phyloP scores from a whole-genome alignment of 2,329 filamentous ascomycete genomes.

The Alternaria tenuissima region DNA sequence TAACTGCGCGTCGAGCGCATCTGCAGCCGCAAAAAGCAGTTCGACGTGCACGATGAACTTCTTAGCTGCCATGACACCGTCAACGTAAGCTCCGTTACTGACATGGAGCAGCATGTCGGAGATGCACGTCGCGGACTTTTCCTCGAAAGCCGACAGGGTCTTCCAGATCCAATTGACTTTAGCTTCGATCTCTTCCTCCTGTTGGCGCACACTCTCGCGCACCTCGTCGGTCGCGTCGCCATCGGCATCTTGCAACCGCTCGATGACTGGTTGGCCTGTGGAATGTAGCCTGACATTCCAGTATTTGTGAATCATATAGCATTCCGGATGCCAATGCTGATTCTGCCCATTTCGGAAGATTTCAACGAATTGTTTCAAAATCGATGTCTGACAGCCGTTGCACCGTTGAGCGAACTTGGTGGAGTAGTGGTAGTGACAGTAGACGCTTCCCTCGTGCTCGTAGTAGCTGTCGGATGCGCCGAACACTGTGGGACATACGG shows the following conservation, averaged over 20 bases:
- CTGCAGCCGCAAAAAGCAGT: slow-evolving; percentile 86
- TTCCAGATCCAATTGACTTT: slow-evolving; percentile 99
- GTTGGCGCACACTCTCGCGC: slow-evolving; percentile 77
- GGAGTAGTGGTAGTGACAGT: slow-evolving; percentile 98
- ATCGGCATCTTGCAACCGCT: slow-evolving; percentile 50
- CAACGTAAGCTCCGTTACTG: slow-evolving; percentile 95
- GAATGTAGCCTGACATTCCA: slow-evolving; percentile 89
- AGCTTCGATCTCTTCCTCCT: slow-evolving; percentile 95
- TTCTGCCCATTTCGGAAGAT: slow-evolving; percentile 98
- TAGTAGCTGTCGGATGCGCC: slow-evolving; percentile 99
- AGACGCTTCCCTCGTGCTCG: slow-evolving; percentile 94
- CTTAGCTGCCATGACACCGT: slow-evolving; percentile 92
- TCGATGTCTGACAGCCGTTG: slow-evolving; percentile 95
- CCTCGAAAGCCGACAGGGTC: slow-evolving; percentile 94
- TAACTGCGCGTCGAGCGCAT: slow-evolving; percentile 81
- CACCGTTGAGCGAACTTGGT: slow-evolving; percentile 96
- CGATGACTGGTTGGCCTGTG: slow-evolving; percentile 51
- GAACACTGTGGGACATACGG: slow-evolving; percentile 95
- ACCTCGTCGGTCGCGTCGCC: slow-evolving; percentile 70
- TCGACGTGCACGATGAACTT: slow-evolving; percentile 97
- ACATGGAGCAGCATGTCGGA: slow-evolving; percentile 99
- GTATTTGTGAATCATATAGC: slow-evolving; percentile 99
- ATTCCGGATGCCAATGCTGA: slow-evolving; percentile 99
- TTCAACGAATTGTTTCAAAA: slow-evolving; percentile 98
- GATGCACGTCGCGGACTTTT: slow-evolving; percentile 96